Conservation (phyloP, 768 basidiomycete genomes). For the Calocybe gangraenosa region DNA sequence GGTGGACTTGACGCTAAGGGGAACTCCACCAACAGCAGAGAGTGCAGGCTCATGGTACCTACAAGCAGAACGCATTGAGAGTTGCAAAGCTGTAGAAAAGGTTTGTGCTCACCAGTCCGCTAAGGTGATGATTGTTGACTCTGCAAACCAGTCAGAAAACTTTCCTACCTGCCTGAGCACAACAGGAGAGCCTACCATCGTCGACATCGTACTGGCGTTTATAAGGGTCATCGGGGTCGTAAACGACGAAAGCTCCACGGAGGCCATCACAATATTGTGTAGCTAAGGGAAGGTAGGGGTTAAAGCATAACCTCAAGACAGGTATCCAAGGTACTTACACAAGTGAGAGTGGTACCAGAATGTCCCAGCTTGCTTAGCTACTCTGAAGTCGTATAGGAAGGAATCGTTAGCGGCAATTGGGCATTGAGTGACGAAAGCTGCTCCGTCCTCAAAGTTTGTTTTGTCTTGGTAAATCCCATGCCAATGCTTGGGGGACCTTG, state of each 20-base stretch:
- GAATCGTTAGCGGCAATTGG: conserved; percentile 31
- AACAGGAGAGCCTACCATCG: conserved; percentile 1
- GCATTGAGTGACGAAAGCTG: conserved; percentile 33
- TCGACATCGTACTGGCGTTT: conserved; percentile 18
- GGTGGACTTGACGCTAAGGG: conserved; percentile 23
- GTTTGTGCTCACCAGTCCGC: conserved; percentile 29
- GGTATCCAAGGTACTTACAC: conserved; percentile 16
- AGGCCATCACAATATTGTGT: conserved; percentile 46
- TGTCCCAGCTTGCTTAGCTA: conserved; percentile 18
- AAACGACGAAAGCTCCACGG: conserved; percentile 30
- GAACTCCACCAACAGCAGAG: conserved; percentile 2
- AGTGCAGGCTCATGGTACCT: conserved; percentile 24
- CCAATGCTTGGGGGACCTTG: conserved; percentile 27
- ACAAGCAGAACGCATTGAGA: not conserved
- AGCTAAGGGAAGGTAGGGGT: conserved; percentile 21
- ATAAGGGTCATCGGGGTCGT: conserved; percentile 32
- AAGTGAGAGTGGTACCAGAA: conserved; percentile 25
- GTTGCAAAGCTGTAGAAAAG: not conserved
- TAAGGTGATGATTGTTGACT: conserved; percentile 40
- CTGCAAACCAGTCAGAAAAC: conserved; percentile 14
- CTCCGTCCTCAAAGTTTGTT: conserved; percentile 30
- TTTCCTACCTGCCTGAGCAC: not conserved
- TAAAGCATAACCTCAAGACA: conserved; percentile 16
- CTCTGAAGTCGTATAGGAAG: conserved; percentile 33
- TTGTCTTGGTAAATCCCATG: conserved; percentile 41